phyloP scores from a whole-genome alignment of 163 green algal species.

The Scenedesmus sp. region DNA sequence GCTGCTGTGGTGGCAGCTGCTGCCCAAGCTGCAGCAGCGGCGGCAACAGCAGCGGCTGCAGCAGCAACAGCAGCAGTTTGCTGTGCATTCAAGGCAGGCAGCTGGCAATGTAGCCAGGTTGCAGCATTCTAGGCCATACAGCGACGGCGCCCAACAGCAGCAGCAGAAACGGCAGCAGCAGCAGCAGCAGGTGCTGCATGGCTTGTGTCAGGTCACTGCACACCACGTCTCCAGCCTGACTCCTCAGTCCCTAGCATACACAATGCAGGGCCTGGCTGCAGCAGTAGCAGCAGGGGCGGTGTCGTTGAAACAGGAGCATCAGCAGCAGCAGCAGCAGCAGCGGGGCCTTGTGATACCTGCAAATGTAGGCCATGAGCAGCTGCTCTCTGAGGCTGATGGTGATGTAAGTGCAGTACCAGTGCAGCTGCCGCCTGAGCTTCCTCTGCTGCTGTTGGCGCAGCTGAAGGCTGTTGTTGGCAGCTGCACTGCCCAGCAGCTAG shows the following conservation, averaged over 20 bases:
- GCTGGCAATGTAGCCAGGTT: background rate
- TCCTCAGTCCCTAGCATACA: slow-evolving; percentile 9
- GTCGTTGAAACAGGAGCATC: background rate
- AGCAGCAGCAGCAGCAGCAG: slow-evolving; percentile 14
- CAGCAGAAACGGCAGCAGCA: background rate
- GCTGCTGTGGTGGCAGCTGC: slow-evolving; percentile 35
- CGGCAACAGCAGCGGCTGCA: background rate
- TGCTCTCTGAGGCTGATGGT: background rate
- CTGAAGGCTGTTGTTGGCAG: slow-evolving; percentile 15
- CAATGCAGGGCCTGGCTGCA: slow-evolving; percentile 35
- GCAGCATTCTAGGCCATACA: background rate
- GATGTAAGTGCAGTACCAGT: background rate
- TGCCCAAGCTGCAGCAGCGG: slow-evolving; percentile 7
- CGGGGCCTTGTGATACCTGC: too few species aligned
- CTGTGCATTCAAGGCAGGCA: background rate
- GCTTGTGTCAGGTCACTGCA: background rate
- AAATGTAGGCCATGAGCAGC: background rate
- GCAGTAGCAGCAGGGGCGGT: background rate
- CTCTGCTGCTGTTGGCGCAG: background rate
- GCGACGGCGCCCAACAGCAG: background rate
- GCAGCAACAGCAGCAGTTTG: background rate
- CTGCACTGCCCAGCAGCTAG: slow-evolving; percentile 40
- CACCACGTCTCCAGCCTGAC: background rate
- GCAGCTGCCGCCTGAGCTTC: slow-evolving; percentile 3
- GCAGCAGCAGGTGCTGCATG: background rate